These are phyloP conservation scores for Phoma sp. DNA, from an alignment of 2,329 filamentous ascomycete genomes.

Conservation along the genomic window DNA sequence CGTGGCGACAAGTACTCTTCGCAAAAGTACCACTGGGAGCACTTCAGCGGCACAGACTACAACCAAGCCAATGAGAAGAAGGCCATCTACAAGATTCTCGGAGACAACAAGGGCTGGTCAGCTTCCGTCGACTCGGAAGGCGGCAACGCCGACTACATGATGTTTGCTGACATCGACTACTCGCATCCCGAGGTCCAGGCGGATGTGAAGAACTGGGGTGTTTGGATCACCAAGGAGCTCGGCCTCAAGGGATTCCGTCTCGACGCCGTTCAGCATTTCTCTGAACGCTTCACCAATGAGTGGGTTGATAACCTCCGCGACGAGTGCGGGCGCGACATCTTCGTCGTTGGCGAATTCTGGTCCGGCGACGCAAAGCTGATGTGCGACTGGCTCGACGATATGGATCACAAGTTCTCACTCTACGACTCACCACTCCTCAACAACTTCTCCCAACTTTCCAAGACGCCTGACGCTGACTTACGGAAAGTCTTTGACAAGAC, in stretches of 20 bases:
- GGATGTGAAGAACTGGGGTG: constrained; percentile 70
- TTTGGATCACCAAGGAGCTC: constrained; percentile 69
- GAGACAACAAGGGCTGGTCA: constrained; percentile 70
- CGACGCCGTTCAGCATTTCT: constrained; percentile 78
- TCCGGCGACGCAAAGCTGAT: constrained; percentile 64
- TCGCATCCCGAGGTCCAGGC: constrained; percentile 63
- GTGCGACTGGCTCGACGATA: constrained; percentile 63
- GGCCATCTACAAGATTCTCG: constrained; percentile 71
- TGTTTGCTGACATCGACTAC: constrained; percentile 77
- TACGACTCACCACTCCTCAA: constrained; percentile 75
- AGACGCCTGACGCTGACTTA: constrained; percentile 65
- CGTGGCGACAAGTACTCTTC: constrained; percentile 66
- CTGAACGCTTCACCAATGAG: constrained; percentile 69
- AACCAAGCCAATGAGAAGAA: constrained; percentile 64
- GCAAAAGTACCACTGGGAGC: constrained; percentile 70
- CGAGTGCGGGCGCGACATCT: constrained; percentile 61
- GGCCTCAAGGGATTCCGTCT: constrained; percentile 72
- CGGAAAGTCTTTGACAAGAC: constrained; percentile 69
- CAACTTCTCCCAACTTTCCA: constrained; percentile 69
- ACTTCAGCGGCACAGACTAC: constrained; percentile 74
- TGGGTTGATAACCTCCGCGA: constrained; percentile 65
- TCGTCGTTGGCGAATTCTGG: constrained; percentile 77
- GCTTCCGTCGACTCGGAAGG: constrained; percentile 67
- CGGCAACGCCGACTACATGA: constrained; percentile 73
- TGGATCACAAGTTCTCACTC: constrained; percentile 62